phyloP scores from a whole-genome alignment of 192 early-diverging fungal genomes.

The Coemansia sp. region DNA sequence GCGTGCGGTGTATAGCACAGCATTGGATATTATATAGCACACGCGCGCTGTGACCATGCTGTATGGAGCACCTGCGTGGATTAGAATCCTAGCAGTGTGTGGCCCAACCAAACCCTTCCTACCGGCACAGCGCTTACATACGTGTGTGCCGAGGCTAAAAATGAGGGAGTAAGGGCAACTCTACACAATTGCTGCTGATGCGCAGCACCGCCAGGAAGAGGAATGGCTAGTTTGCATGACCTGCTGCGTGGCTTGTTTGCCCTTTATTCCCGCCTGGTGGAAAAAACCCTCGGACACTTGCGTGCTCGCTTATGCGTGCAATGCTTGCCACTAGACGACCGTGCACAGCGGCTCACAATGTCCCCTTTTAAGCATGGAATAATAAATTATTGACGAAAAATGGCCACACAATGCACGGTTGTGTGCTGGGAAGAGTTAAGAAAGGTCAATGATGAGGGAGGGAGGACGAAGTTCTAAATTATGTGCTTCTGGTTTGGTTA shows the following conservation, averaged over 20 bases:
- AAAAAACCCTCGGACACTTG: constrained; percentile 6
- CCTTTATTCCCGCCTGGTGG: constrained; percentile 16
- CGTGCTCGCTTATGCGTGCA: not conserved
- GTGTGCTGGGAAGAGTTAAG: no score
- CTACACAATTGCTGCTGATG: constrained; percentile 10
- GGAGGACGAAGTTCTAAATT: not conserved
- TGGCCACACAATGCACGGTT: not conserved
- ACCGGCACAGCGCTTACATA: not conserved
- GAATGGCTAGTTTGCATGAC: constrained; percentile 16
- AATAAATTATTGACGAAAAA: constrained; percentile 1
- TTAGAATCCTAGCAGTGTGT: constrained; percentile 3
- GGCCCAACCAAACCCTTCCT: not conserved
- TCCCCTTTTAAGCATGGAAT: not conserved
- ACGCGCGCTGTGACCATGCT: constrained; percentile 8
- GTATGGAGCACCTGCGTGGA: constrained; percentile 2
- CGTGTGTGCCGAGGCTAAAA: not conserved
- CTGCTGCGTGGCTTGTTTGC: constrained; percentile 33
- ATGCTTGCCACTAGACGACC: not conserved
- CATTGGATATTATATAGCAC: constrained; percentile 2
- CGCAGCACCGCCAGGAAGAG: constrained; percentile 8
- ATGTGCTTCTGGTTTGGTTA: no score
- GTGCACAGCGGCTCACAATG: constrained; percentile 4
- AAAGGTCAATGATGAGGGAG: no score
- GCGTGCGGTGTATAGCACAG: not conserved
- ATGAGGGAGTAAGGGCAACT: constrained; percentile 1